A percentile compares a stretch with the other conserved stretches of the same genome.
phyloP scores from a whole-genome alignment of 148 eudicot genomes.

The Polygonum aviculare region DNA sequence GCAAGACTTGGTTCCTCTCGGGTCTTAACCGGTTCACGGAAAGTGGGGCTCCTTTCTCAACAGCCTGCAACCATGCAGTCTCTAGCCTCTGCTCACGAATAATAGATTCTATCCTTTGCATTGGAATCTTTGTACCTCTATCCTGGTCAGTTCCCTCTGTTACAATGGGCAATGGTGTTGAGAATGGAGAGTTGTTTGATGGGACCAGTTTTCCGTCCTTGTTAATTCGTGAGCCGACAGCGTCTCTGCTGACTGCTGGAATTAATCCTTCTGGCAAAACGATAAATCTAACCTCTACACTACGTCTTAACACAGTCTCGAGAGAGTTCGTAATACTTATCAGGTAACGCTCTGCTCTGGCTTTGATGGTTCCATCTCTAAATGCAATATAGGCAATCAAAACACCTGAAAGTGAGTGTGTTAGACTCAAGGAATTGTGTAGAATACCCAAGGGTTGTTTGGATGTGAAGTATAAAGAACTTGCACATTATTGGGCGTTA shows the following conservation, averaged over 20 bases:
- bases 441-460: neutral
- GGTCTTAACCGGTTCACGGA: conserved; percentile 52
- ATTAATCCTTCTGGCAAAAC: conserved; percentile 42
- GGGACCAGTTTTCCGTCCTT: conserved; percentile 16
- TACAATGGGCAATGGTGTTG: conserved; percentile 21
- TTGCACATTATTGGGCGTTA: neutral
- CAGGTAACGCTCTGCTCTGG: conserved; percentile 79
- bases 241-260: conserved; percentile 14
- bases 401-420: conserved; percentile 38
- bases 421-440: conserved; percentile 1
- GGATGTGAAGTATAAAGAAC: neutral
- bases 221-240: conserved; percentile 18
- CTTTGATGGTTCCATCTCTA: conserved; percentile 51
- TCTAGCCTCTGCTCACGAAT: conserved; percentile 88
- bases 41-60: conserved; percentile 81
- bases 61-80: conserved; percentile 94
- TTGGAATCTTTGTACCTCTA: conserved; percentile 40
- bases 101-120: conserved; percentile 80
- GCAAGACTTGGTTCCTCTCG: conserved; percentile 82
- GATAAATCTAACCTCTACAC: conserved; percentile 68
- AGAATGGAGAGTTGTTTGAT: conserved; percentile 14
- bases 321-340: conserved; percentile 90
- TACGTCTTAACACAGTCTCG: conserved; percentile 60
- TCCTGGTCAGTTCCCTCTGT: conserved; percentile 11
- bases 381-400: conserved; percentile 78